Evolutionary conservation across 2,329 filamentous ascomycete species (phyloP).

Genomic region (Aspergillus oerlinghausenensis): DNA sequence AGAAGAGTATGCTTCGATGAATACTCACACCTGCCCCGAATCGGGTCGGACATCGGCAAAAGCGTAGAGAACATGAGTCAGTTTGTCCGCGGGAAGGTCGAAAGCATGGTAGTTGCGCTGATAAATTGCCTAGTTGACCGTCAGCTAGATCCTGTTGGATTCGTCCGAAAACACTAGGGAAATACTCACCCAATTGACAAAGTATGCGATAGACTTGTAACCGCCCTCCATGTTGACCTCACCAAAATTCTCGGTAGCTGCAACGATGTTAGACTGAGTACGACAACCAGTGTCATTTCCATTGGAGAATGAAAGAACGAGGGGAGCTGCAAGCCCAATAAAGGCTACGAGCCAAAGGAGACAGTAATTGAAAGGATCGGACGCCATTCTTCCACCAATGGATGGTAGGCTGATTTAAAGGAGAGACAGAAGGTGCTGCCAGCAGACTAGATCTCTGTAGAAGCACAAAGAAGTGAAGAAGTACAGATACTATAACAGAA

Average conservation of each 20-base stretch:
- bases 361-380: not conserved
- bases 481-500: not conserved
- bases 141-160: not conserved
- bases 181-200: slow-evolving; percentile 41
- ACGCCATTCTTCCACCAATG: not conserved
- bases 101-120: slow-evolving; percentile 76
- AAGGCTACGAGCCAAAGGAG: not conserved
- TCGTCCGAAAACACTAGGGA: not conserved
- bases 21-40: slow-evolving; percentile 67
- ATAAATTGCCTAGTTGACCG: slow-evolving; percentile 66
- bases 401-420: not conserved
- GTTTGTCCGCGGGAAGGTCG: slow-evolving; percentile 70
- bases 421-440: not conserved
- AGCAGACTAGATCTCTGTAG: not conserved
- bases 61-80: slow-evolving; percentile 83
- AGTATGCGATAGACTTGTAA: slow-evolving; percentile 39
- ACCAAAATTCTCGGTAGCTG: slow-evolving; percentile 6
- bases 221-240: slow-evolving; percentile 21
- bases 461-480: not conserved
- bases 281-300: not conserved
- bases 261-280: not conserved
- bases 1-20: not conserved
- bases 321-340: not conserved
- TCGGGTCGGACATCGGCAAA: slow-evolving; percentile 82
- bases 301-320: not conserved